A percentile compares a stretch with the other conserved stretches of the same genome.
These are phyloP conservation scores for Aureobasidium subglaciale DNA, from an alignment of 2,329 filamentous ascomycete species.

Conservation along the genomic window DNA sequence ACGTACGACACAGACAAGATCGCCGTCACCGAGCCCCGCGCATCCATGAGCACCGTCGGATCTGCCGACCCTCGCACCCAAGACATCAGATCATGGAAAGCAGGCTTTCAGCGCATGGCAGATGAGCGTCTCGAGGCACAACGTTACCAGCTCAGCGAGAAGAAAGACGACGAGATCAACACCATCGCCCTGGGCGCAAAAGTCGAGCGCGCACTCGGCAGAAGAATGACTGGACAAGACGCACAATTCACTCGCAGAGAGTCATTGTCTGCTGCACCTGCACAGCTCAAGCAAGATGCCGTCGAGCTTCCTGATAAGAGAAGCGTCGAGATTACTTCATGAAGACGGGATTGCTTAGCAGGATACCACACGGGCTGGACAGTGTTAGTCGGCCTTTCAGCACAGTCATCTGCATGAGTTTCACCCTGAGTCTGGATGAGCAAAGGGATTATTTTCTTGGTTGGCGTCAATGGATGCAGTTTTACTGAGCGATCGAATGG, in stretches of 20 bases:
- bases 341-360: neutral
- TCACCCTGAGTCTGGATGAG: neutral
- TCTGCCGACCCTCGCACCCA: conserved; percentile 45
- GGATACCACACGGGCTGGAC: neutral
- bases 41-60: conserved; percentile 25
- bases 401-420: neutral
- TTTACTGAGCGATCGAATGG: neutral
- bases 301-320: conserved; percentile 13
- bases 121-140: conserved; percentile 79
- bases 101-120: conserved; percentile 77
- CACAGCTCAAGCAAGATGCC: conserved; percentile 23
- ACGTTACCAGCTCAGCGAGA: conserved; percentile 68
- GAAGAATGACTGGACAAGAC: conserved; percentile 83
- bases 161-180: conserved; percentile 74
- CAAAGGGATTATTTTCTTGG: neutral
- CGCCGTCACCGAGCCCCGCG: conserved; percentile 17
- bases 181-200: conserved; percentile 87
- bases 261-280: conserved; percentile 18
- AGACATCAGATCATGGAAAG: conserved; percentile 69
- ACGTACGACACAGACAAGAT: conserved; percentile 25
- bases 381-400: neutral
- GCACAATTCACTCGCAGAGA: conserved; percentile 64
- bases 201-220: conserved; percentile 76
- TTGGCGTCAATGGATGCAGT: neutral
- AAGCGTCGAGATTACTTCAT: conserved; percentile 11